Evolutionary conservation across 768 basidiomycete species (phyloP).

Genomic region (Lentinula lateritia): DNA sequence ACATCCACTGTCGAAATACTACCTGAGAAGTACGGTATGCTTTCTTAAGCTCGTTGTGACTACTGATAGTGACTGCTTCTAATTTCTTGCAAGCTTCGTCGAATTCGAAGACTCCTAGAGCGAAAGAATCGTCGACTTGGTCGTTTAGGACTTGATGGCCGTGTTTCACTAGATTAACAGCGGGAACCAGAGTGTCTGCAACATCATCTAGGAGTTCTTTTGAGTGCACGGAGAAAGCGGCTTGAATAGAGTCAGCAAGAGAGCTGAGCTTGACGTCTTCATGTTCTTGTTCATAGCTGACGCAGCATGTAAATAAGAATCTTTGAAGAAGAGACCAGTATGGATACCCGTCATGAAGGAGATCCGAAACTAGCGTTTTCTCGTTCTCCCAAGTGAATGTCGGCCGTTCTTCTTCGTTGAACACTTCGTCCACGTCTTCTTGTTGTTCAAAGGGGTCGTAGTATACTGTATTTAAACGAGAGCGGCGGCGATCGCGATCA

Average conservation of each 20-base stretch:
- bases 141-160: slow-evolving; percentile 31
- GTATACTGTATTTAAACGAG: not conserved
- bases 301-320: slow-evolving; percentile 11
- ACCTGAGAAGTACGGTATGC: slow-evolving; percentile 40
- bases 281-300: slow-evolving; percentile 21
- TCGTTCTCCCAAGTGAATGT: slow-evolving; percentile 48
- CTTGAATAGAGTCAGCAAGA: slow-evolving; percentile 36
- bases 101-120: slow-evolving; percentile 43
- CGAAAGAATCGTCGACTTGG: slow-evolving; percentile 31
- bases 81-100: slow-evolving; percentile 49
- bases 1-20: slow-evolving; percentile 10
- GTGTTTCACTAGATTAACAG: slow-evolving; percentile 42
- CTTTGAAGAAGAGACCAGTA: not conserved
- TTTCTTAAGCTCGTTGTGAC: slow-evolving; percentile 36
- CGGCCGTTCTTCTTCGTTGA: slow-evolving; percentile 11
- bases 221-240: slow-evolving; percentile 33
- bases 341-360: slow-evolving; percentile 38
- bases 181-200: slow-evolving; percentile 36
- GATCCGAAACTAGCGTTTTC: slow-evolving; percentile 42
- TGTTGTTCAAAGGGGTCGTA: not conserved
- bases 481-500: not conserved
- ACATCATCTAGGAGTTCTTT: slow-evolving; percentile 34
- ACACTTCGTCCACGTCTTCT: slow-evolving; percentile 19
- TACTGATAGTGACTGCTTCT: slow-evolving; percentile 39
- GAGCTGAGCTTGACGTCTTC: slow-evolving; percentile 22